These are phyloP conservation scores for Neurospora sp. DNA, from an alignment of 495 filamentous ascomycete species.

Conservation along the genomic window DNA sequence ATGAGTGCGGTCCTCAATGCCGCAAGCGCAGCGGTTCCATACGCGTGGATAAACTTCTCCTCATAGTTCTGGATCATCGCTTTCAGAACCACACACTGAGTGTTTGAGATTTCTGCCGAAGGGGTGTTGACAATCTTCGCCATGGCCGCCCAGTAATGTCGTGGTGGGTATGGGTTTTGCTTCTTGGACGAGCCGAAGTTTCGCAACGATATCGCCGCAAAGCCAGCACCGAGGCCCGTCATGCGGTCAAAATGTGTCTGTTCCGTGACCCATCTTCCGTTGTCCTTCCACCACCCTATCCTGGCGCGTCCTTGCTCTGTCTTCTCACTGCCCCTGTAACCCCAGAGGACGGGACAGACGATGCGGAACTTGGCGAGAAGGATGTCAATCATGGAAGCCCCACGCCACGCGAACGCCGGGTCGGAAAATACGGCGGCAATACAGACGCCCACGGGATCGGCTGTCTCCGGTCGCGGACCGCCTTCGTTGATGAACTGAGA, in stretches of 20 bases:
- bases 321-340: constrained; percentile 65
- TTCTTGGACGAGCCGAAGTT: constrained; percentile 61
- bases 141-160: constrained; percentile 69
- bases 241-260: constrained; percentile 69
- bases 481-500: constrained; percentile 68
- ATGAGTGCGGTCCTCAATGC: constrained; percentile 55
- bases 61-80: constrained; percentile 64
- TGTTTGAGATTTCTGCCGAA: constrained; percentile 52
- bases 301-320: constrained; percentile 55
- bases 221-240: constrained; percentile 77
- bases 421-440: constrained; percentile 64
- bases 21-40: constrained; percentile 57
- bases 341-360: constrained; percentile 78
- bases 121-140: constrained; percentile 66
- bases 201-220: constrained; percentile 65
- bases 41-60: constrained; percentile 62
- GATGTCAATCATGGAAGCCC: constrained; percentile 68
- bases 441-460: constrained; percentile 75
- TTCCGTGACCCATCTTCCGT: constrained; percentile 47
- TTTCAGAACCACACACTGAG: constrained; percentile 69
- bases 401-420: constrained; percentile 56
- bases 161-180: constrained; percentile 67
- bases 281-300: constrained; percentile 68
- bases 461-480: constrained; percentile 54
- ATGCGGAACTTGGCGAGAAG: constrained; percentile 78